Evolutionary conservation across 1,139 yeast species (phyloP).

Genomic region (Candida sanyaensis): DNA sequence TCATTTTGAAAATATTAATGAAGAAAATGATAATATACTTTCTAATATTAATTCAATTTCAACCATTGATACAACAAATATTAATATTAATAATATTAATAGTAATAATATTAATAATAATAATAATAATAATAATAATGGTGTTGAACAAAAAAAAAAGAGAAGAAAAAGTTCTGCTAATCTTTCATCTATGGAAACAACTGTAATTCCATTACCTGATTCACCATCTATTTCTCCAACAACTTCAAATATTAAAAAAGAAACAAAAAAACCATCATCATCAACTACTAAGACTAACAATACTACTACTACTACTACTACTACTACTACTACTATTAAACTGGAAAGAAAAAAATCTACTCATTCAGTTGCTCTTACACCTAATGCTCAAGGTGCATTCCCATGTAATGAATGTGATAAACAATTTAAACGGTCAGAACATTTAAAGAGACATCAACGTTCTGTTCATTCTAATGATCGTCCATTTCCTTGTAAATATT

Average conservation of each 20-base stretch:
- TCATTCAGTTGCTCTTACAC: conserved; percentile 11
- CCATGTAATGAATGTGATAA: conserved; percentile 49
- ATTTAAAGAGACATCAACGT: conserved; percentile 48
- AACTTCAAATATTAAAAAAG: conserved; percentile 1
- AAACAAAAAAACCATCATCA: background rate
- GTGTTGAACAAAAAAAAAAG: conserved; percentile 9
- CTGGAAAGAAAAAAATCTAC: conserved; percentile 10
- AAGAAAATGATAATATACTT: conserved; percentile 2
- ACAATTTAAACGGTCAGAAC: conserved; percentile 51
- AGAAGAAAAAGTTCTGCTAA: conserved; percentile 14
- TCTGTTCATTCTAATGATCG: conserved; percentile 51
- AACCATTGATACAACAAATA: too few species aligned
- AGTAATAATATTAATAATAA: too few species aligned
- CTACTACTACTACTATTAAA: background rate
- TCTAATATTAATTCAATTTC: too few species aligned
- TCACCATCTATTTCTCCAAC: conserved; percentile 12
- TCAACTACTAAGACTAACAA: too few species aligned
- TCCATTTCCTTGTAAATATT: conserved; percentile 51
- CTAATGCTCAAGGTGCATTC: conserved; percentile 24
- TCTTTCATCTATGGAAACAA: background rate
- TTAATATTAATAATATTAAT: too few species aligned
- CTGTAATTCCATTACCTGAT: background rate
- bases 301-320: background rate
- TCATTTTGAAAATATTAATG: conserved; percentile 11
- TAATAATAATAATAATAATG: too few species aligned